Conservation (phyloP, 306 rosid genomes). For the Dalbergia oliveri region DNA sequence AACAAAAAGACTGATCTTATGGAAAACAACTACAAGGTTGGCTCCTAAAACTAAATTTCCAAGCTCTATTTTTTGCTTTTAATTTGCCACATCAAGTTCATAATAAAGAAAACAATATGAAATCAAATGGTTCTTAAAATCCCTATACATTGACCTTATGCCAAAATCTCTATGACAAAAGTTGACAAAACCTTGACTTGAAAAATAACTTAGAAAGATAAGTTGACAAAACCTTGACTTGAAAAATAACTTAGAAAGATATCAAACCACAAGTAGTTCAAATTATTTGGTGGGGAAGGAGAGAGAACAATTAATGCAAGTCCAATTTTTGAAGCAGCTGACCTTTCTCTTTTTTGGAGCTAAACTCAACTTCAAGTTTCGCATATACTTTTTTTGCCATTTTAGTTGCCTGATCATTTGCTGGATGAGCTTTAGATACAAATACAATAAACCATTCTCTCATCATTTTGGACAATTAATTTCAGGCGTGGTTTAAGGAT, state of each 20-base stretch:
- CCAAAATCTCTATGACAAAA: conserved; percentile 23
- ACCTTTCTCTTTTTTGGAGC: conserved; percentile 96
- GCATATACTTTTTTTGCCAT: conserved; percentile 91
- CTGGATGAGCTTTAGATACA: conserved; percentile 91
- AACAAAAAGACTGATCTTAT: conserved; percentile 8
- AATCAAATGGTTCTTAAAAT: conserved; percentile 38
- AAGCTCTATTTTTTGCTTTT: conserved; percentile 32
- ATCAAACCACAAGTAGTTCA: conserved; percentile 18
- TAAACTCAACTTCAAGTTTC: conserved; percentile 94
- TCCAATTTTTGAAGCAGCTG: conserved; percentile 45
- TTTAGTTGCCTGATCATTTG: conserved; percentile 87
- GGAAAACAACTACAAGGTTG: conserved; percentile 32
- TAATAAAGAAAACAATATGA: conserved; percentile 24
- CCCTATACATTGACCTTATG: conserved; percentile 12
- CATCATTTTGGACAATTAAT: conserved; percentile 97
- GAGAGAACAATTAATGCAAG: conserved; percentile 25
- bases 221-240: conserved; percentile 31
- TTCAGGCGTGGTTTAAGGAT: conserved; percentile 98
- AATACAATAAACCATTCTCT: conserved; percentile 97
- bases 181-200: conserved; percentile 30
- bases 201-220: conserved; percentile 12
- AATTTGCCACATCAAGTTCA: conserved; percentile 26
- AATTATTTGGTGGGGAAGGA: conserved; percentile 12
- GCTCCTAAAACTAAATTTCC: conserved; percentile 19
- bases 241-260: conserved; percentile 11